These are phyloP conservation scores for Neocucurbitaria cava DNA, from an alignment of 2,329 filamentous ascomycete genomes.

Conservation along the genomic window DNA sequence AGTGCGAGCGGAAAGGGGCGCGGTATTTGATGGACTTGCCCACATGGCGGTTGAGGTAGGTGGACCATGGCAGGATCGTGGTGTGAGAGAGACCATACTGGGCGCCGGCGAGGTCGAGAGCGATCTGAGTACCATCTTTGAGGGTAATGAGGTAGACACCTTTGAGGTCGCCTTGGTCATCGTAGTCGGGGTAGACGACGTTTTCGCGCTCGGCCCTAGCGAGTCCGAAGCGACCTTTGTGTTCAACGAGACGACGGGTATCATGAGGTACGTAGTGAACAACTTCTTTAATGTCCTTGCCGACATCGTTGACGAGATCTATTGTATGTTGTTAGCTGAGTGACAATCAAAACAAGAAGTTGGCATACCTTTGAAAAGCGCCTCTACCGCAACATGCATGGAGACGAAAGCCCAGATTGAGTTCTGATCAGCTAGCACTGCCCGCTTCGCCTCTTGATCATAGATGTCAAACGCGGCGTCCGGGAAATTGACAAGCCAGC, in stretches of 20 bases:
- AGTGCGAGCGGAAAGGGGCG: conserved; percentile 16
- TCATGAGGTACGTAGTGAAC: conserved; percentile 10
- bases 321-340: neutral
- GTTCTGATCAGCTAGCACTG: conserved; percentile 14
- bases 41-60: conserved; percentile 12
- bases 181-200: conserved; percentile 11
- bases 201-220: conserved; percentile 6
- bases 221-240: conserved; percentile 6
- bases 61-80: conserved; percentile 12
- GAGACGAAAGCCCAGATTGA: conserved; percentile 21
- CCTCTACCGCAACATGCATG: conserved; percentile 16
- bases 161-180: conserved; percentile 10
- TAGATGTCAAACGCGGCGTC: neutral
- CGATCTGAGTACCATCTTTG: conserved; percentile 15
- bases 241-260: conserved; percentile 5
- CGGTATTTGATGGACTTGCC: conserved; percentile 10
- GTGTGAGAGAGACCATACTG: conserved; percentile 13
- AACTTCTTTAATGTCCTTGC: conserved; percentile 21
- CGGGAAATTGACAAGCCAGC: conserved; percentile 20
- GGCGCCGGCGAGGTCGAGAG: conserved; percentile 18
- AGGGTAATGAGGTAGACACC: conserved; percentile 23
- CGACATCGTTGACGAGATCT: conserved; percentile 21
- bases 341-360: neutral
- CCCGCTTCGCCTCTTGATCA: conserved; percentile 11
- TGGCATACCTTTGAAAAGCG: conserved; percentile 17